Percentiles rank a stretch among this genome's conserved stretches.
phyloP scores from a whole-genome alignment of 805 yeast species.

The Kazachstania kunashirensis region DNA sequence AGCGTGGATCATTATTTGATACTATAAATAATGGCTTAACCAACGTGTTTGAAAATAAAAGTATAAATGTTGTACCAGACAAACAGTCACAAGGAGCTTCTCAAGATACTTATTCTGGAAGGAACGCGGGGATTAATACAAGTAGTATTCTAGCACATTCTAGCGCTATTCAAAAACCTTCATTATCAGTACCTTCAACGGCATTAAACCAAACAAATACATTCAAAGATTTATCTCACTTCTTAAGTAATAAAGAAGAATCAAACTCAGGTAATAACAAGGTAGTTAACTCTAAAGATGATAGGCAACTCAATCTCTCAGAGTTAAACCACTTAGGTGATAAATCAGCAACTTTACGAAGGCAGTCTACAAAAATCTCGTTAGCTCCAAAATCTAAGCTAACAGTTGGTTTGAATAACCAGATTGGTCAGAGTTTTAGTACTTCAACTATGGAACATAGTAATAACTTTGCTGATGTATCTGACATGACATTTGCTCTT shows the following conservation, averaged over 20 bases:
- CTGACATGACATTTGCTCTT: constrained; percentile 25
- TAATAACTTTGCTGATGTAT: constrained; percentile 10
- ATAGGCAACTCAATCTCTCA: no score
- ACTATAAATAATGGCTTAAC: neutral
- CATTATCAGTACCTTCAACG: constrained; percentile 18
- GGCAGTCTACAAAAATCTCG: constrained; percentile 10
- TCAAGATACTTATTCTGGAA: no score
- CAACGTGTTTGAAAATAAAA: no score
- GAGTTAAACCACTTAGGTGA: no score
- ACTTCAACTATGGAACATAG: neutral
- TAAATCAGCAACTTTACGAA: constrained; percentile 8
- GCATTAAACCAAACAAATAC: constrained; percentile 20
- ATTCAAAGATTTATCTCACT: constrained; percentile 21
- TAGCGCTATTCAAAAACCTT: constrained; percentile 16
- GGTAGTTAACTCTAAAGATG: neutral
- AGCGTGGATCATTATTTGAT: constrained; percentile 3
- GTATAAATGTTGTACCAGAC: no score
- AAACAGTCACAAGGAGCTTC: no score
- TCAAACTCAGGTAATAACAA: neutral
- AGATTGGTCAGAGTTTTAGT: no score
- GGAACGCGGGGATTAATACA: constrained; percentile 9
- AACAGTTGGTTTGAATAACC: neutral
- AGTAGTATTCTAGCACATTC: constrained; percentile 24
- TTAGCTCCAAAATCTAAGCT: constrained; percentile 3
- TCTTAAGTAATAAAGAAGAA: constrained; percentile 6